phyloP scores from a whole-genome alignment of 1,284 basidiomycete species.

The Sparassis latifolia region DNA sequence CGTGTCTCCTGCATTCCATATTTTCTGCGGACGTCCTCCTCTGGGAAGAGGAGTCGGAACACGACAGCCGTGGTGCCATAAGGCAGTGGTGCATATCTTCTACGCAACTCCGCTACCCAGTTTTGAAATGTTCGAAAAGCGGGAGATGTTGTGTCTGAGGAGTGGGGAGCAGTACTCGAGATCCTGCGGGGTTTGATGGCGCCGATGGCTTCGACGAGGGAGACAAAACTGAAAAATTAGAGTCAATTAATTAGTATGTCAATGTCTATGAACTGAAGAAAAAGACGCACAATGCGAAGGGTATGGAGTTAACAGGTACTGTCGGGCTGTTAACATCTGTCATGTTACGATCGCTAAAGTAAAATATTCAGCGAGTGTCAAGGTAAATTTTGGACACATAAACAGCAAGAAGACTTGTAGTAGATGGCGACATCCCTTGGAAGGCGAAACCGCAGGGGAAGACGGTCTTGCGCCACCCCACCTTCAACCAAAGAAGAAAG shows the following conservation, averaged over 20 bases:
- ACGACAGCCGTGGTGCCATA: slow-evolving; percentile 43
- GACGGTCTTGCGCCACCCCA: too few relatives aligned
- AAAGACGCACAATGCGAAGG: slow-evolving; percentile 6
- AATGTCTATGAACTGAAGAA: neutral
- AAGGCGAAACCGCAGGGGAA: too few relatives aligned
- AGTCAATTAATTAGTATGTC: neutral
- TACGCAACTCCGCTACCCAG: slow-evolving; percentile 42
- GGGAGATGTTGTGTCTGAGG: slow-evolving; percentile 20
- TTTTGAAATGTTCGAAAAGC: slow-evolving; percentile 34
- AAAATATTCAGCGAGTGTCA: neutral
- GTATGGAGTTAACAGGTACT: neutral
- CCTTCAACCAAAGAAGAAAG: too few relatives aligned
- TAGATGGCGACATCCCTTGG: too few relatives aligned
- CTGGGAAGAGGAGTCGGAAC: slow-evolving; percentile 77
- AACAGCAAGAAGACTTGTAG: too few relatives aligned
- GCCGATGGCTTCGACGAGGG: slow-evolving; percentile 14
- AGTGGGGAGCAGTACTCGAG: slow-evolving; percentile 1
- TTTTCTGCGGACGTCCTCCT: slow-evolving; percentile 63
- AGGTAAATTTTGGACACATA: neutral
- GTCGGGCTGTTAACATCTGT: neutral
- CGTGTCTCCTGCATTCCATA: slow-evolving; percentile 70
- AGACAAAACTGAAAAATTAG: slow-evolving; percentile 10
- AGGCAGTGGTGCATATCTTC: slow-evolving; percentile 39
- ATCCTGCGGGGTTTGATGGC: slow-evolving; percentile 11
- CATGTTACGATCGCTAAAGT: neutral